Percentiles rank a stretch among this genome's conserved stretches.
These are phyloP conservation scores for Pistacia integerrima DNA, from an alignment of 345 rosid genomes.

Conservation along the genomic window DNA sequence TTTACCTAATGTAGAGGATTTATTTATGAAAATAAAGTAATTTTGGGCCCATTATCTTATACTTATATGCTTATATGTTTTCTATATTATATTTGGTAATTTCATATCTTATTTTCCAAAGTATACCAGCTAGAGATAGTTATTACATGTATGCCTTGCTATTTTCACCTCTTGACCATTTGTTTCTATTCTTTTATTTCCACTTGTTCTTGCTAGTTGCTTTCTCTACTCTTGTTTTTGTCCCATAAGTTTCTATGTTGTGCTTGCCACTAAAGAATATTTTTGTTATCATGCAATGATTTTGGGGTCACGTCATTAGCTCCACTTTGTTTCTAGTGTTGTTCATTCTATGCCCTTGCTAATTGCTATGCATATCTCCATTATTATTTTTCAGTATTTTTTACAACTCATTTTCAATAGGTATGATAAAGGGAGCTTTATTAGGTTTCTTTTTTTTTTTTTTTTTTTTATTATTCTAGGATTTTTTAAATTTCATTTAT, in stretches of 20 bases:
- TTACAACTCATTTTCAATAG: constrained; percentile 1
- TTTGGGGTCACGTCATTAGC: neutral
- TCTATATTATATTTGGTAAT: too few species aligned
- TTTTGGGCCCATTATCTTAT: too few species aligned
- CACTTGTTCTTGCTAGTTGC: constrained; percentile 14
- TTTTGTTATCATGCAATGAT: constrained; percentile 13
- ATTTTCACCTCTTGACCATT: constrained; percentile 19
- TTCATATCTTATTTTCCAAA: too few species aligned
- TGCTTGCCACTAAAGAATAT: neutral
- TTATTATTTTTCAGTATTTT: constrained; percentile 13
- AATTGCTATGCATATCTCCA: constrained; percentile 3
- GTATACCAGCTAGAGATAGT: too few species aligned
- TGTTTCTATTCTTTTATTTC: constrained; percentile 6
- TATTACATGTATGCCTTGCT: constrained; percentile 32
- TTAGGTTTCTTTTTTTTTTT: neutral
- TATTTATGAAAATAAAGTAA: too few species aligned
- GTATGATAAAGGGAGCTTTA: neutral
- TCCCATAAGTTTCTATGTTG: neutral
- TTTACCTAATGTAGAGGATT: too few species aligned
- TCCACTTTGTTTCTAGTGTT: constrained; percentile 11
- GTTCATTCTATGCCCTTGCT: neutral
- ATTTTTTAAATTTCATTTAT: neutral
- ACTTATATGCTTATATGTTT: too few species aligned
- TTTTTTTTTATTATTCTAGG: too few species aligned
- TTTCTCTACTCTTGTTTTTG: constrained; percentile 5